phyloP scores from a whole-genome alignment of 371 early-diverging fungal genomes.

The Mucor velutinosus region DNA sequence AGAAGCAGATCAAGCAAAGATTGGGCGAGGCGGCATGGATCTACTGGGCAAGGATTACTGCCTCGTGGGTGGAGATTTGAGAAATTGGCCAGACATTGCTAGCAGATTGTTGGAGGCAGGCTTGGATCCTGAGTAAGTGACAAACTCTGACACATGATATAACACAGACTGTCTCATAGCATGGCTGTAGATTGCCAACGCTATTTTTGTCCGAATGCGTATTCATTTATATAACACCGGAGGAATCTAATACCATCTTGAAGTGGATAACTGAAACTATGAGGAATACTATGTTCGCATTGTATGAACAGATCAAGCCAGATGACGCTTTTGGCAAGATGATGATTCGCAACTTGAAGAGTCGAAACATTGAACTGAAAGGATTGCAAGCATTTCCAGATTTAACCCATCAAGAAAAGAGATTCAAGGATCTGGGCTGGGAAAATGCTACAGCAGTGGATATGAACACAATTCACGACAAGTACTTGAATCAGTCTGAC shows the following conservation, averaged over 20 bases:
- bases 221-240: conserved; percentile 80
- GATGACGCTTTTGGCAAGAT: conserved; percentile 88
- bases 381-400: conserved; percentile 79
- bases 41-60: conserved; percentile 67
- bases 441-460: conserved; percentile 65
- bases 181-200: conserved; percentile 67
- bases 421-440: conserved; percentile 72
- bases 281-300: conserved; percentile 60
- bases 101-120: conserved; percentile 65
- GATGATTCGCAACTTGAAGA: conserved; percentile 87
- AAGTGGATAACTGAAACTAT: conserved; percentile 65
- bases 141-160: not conserved
- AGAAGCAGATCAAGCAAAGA: conserved; percentile 32
- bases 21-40: conserved; percentile 75
- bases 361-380: conserved; percentile 71
- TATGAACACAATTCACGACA: conserved; percentile 71
- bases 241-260: conserved; percentile 67
- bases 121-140: conserved; percentile 61
- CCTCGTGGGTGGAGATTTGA: conserved; percentile 83
- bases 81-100: conserved; percentile 62
- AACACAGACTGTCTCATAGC: not conserved
- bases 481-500: conserved; percentile 50
- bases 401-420: conserved; percentile 63
- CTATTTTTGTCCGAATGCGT: conserved; percentile 93
- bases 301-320: conserved; percentile 92